phyloP scores from a whole-genome alignment of 75 land plant species.

The Isoetes taiwanensis region DNA sequence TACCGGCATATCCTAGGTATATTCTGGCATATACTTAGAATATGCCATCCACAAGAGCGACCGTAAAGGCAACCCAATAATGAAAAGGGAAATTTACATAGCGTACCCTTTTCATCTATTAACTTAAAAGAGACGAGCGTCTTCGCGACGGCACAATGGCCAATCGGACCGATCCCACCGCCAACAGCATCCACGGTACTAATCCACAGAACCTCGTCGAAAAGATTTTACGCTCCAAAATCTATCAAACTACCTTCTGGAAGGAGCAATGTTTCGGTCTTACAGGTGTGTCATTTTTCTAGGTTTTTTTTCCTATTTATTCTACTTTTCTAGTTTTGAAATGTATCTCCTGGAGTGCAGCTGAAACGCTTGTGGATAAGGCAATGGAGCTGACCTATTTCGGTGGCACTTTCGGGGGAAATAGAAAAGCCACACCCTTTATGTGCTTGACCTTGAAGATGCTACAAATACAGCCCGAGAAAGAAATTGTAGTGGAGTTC shows the following conservation, averaged over 20 bases:
- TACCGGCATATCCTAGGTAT: too few species aligned
- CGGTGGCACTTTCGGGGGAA: conserved; percentile 95
- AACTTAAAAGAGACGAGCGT: too few species aligned
- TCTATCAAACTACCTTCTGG: conserved; percentile 92
- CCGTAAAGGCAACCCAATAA: too few species aligned
- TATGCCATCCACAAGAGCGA: too few species aligned
- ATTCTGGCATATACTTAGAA: too few species aligned
- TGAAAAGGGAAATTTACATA: too few species aligned
- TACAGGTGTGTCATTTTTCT: conserved; percentile 15
- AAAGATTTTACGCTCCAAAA: conserved; percentile 86
- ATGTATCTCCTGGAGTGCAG: conserved; percentile 19
- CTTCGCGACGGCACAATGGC: too few species aligned
- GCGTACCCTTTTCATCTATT: too few species aligned
- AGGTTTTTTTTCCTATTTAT: not conserved
- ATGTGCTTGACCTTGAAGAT: conserved; percentile 91
- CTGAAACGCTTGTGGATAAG: conserved; percentile 97
- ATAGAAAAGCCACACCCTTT: conserved; percentile 88
- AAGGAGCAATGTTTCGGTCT: conserved; percentile 99
- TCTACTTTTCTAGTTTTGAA: not conserved
- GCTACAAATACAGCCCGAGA: conserved; percentile 99
- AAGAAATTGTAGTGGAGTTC: conserved; percentile 98
- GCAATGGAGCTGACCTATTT: conserved; percentile 99
- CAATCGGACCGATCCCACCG: conserved; percentile 91
- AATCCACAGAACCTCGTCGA: conserved; percentile 98
- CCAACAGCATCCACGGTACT: conserved; percentile 90